A percentile compares a stretch with the other conserved stretches of the same genome.
phyloP scores from a whole-genome alignment of 768 basidiomycete species.

The Lactarius vividus region DNA sequence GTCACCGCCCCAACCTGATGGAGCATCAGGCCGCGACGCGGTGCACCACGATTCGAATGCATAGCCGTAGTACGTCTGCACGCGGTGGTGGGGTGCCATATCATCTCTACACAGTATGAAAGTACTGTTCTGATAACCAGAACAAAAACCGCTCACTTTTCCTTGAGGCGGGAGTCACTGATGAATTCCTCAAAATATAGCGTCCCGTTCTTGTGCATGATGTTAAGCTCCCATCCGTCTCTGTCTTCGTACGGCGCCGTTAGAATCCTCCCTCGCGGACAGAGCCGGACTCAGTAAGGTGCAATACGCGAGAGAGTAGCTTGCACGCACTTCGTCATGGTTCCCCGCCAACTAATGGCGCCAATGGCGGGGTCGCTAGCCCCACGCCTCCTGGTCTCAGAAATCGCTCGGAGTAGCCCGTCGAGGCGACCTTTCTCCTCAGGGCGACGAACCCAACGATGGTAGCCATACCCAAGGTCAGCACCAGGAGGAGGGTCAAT shows the following conservation, averaged over 20 bases:
- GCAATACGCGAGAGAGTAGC: slow-evolving; percentile 10
- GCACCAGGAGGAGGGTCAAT: slow-evolving; percentile 63
- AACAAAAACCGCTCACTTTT: slow-evolving; percentile 52
- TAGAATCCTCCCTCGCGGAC: slow-evolving; percentile 60
- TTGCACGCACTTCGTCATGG: slow-evolving; percentile 72
- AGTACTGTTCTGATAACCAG: neutral
- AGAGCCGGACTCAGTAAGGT: slow-evolving; percentile 24
- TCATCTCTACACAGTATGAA: slow-evolving; percentile 49
- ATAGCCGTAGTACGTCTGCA: slow-evolving; percentile 80
- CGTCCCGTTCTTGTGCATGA: slow-evolving; percentile 69
- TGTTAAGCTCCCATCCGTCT: slow-evolving; percentile 79
- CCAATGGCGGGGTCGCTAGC: slow-evolving; percentile 45
- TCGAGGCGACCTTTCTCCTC: slow-evolving; percentile 71
- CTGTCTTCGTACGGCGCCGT: slow-evolving; percentile 79
- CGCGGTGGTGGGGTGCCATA: slow-evolving; percentile 58
- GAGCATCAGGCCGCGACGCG: slow-evolving; percentile 33
- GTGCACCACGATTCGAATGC: slow-evolving; percentile 91
- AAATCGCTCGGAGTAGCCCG: slow-evolving; percentile 56
- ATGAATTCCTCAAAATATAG: slow-evolving; percentile 75
- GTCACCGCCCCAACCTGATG: slow-evolving; percentile 67
- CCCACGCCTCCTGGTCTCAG: slow-evolving; percentile 41
- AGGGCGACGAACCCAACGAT: slow-evolving; percentile 63
- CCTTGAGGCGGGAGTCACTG: slow-evolving; percentile 53
- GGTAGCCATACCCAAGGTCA: slow-evolving; percentile 67
- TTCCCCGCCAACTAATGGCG: slow-evolving; percentile 73